Evolutionary conservation across 345 rosid genomes (phyloP).

Genomic region (Cardamine chenopodiifolia): DNA sequence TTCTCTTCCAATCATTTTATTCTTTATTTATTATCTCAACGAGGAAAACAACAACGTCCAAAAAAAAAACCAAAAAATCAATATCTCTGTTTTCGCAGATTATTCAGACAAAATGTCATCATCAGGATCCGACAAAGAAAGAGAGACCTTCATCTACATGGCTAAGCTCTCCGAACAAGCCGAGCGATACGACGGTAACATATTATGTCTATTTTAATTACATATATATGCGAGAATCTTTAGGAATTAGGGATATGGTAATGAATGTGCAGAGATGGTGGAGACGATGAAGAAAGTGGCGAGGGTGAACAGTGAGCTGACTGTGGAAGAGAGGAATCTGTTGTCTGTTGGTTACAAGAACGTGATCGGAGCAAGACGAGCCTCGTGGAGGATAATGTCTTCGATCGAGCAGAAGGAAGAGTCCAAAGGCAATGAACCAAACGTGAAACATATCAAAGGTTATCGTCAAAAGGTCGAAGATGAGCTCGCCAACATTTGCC

Average conservation of each 20-base stretch:
- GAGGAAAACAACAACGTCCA: not conserved
- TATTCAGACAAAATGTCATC: slow-evolving; percentile 37
- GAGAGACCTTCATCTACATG: slow-evolving; percentile 82
- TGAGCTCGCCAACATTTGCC: slow-evolving; percentile 83
- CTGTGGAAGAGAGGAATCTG: slow-evolving; percentile 96
- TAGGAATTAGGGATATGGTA: not conserved
- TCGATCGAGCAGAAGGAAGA: slow-evolving; percentile 98
- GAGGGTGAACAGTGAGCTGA: slow-evolving; percentile 74
- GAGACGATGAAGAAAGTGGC: slow-evolving; percentile 94
- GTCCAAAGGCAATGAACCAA: slow-evolving; percentile 81
- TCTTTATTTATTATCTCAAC: not conserved
- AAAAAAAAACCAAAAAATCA: not conserved
- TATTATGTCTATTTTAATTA: not conserved
- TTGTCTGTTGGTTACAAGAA: slow-evolving; percentile 91
- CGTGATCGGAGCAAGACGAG: slow-evolving; percentile 91
- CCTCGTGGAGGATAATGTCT: slow-evolving; percentile 98
- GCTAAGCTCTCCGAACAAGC: slow-evolving; percentile 98
- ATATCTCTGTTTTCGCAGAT: slow-evolving; percentile 12
- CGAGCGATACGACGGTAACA: slow-evolving; percentile 87
- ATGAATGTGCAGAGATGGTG: slow-evolving; percentile 73
- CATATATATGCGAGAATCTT: not conserved
- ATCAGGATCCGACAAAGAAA: slow-evolving; percentile 73
- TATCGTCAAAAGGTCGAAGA: slow-evolving; percentile 94
- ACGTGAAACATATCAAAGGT: slow-evolving; percentile 75
- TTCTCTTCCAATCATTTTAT: slow-evolving; percentile 17